Percentiles rank a stretch among this genome's conserved stretches.
Evolutionary conservation across 306 rosid genomes (phyloP).

Genomic region (Cyclanthera cordifolia): DNA sequence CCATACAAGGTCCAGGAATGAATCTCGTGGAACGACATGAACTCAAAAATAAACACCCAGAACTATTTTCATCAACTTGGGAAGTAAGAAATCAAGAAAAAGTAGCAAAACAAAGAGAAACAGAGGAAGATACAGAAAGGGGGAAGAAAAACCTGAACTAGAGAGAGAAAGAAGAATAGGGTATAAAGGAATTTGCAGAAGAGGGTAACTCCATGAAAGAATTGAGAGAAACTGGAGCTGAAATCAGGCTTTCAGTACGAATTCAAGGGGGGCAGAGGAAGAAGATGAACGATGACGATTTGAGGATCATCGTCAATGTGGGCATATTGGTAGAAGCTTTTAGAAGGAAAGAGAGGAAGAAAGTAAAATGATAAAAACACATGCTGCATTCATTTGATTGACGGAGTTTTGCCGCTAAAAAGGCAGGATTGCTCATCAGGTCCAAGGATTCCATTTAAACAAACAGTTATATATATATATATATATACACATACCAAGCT

Average conservation of each 20-base stretch:
- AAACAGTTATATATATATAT: no score
- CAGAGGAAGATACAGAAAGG: no score
- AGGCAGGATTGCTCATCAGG: no score
- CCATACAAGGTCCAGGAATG: slow-evolving; percentile 67
- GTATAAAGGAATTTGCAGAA: not conserved
- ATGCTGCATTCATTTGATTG: not conserved
- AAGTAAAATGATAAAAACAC: not conserved
- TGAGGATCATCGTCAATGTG: not conserved
- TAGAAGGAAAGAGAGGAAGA: not conserved
- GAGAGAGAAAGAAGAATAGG: not conserved
- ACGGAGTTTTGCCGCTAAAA: not conserved
- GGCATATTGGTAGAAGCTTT: not conserved
- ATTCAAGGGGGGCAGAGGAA: not conserved
- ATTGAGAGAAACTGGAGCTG: not conserved
- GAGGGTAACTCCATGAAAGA: not conserved
- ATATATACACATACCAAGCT: no score
- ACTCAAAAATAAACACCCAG: not conserved
- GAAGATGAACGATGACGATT: not conserved
- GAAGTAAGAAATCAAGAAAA: not conserved
- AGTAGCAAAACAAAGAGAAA: not conserved
- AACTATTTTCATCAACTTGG: not conserved
- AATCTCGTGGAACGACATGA: slow-evolving; percentile 22
- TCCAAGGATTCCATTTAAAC: no score
- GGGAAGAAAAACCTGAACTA: not conserved
- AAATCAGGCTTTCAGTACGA: not conserved